Conservation (phyloP, 2,329 filamentous ascomycete genomes). For the Tolypocladium endophyticum region DNA sequence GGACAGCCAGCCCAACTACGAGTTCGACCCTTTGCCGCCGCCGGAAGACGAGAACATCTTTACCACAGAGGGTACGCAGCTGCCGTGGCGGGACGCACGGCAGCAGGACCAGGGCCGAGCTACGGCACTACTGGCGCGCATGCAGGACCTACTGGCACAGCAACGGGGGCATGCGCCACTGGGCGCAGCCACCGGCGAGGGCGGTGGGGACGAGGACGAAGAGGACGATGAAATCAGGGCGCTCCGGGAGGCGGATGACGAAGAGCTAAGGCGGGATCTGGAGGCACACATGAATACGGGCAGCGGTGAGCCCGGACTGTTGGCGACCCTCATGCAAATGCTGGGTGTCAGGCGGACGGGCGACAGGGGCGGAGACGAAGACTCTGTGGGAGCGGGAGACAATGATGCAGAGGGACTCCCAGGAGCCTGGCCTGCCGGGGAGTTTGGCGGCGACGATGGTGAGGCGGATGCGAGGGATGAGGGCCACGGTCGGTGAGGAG, state of each 20-base stretch:
- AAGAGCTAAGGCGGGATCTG: conserved; percentile 20
- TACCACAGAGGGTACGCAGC: conserved; percentile 27
- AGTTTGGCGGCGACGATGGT: conserved; percentile 5
- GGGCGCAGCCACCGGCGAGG: not conserved
- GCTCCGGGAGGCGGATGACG: conserved; percentile 15
- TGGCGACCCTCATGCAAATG: conserved; percentile 14
- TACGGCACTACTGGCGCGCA: conserved; percentile 13
- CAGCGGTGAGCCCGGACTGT: conserved; percentile 15
- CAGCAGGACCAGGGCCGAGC: conserved; percentile 7
- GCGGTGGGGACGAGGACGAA: conserved; percentile 9
- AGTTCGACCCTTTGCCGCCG: conserved; percentile 77
- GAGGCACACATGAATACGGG: conserved; percentile 16
- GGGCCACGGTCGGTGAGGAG: not conserved
- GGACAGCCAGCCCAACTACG: conserved; percentile 53
- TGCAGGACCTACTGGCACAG: conserved; percentile 17
- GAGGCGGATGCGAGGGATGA: not conserved
- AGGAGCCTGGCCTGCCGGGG: conserved; percentile 24
- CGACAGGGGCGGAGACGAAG: conserved; percentile 6
- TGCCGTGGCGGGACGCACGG: conserved; percentile 28
- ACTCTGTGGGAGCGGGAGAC: conserved; percentile 1
- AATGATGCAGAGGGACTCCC: conserved; percentile 11
- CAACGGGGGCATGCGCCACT: conserved; percentile 6
- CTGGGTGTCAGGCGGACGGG: conserved; percentile 9
- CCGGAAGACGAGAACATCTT: conserved; percentile 42
- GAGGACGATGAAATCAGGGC: conserved; percentile 15